Conservation (phyloP, 2,329 filamentous ascomycete species). For the Aaosphaeria pasadenensis region DNA sequence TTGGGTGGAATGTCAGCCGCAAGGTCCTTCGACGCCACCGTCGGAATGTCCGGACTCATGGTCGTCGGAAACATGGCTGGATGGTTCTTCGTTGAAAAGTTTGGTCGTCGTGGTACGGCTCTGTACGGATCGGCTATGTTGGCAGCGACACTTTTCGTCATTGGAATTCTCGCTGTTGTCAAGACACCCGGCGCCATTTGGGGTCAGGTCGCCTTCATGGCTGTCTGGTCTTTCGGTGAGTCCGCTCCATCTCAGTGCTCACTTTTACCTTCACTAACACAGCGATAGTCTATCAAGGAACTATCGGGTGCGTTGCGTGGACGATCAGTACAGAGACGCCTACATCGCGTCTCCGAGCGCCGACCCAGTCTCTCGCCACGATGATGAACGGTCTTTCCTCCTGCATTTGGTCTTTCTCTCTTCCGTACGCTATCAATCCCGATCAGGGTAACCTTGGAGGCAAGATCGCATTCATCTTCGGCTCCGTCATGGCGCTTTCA, state of each 20-base stretch:
- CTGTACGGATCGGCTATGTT: constrained; percentile 60
- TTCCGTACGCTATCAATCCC: constrained; percentile 40
- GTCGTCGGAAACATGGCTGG: constrained; percentile 65
- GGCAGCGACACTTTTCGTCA: constrained; percentile 68
- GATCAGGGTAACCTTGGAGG: constrained; percentile 62
- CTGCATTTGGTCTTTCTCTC: constrained; percentile 32
- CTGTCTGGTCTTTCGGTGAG: constrained; percentile 26
- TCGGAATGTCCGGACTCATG: constrained; percentile 55
- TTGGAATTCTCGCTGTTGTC: constrained; percentile 40
- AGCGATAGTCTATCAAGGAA: constrained; percentile 67
- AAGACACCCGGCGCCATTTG: constrained; percentile 12
- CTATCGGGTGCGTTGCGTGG: constrained; percentile 83
- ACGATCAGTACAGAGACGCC: constrained; percentile 80
- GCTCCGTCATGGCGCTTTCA: constrained; percentile 70
- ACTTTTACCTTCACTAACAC: not conserved
- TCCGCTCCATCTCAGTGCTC: not conserved
- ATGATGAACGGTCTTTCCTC: constrained; percentile 20
- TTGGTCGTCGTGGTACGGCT: constrained; percentile 72
- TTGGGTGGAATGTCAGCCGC: constrained; percentile 38
- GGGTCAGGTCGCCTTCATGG: constrained; percentile 54
- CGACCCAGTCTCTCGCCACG: constrained; percentile 46
- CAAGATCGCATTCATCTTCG: constrained; percentile 81
- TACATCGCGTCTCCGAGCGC: constrained; percentile 76
- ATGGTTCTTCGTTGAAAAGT: constrained; percentile 72
- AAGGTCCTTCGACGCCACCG: constrained; percentile 38